These are phyloP conservation scores for Beauveria rudraprayagi DNA, from an alignment of 2,329 filamentous ascomycete genomes.

Conservation along the genomic window DNA sequence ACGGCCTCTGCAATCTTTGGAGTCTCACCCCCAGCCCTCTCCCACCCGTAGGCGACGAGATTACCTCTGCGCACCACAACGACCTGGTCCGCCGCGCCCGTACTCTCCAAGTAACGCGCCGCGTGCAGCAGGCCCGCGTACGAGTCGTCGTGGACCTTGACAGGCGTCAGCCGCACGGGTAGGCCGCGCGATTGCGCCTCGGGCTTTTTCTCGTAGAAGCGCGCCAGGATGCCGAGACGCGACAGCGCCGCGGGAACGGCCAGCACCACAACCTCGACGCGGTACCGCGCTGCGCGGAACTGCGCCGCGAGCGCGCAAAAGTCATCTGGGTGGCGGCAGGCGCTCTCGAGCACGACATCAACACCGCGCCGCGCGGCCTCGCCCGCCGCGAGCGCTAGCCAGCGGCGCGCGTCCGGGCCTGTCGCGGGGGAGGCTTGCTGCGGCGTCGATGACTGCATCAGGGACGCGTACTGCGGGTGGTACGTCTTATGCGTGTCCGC, in stretches of 20 bases:
- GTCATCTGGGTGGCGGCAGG: slow-evolving; percentile 35
- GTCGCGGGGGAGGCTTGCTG: slow-evolving; percentile 31
- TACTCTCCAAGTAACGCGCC: slow-evolving; percentile 29
- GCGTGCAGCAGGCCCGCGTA: slow-evolving; percentile 30
- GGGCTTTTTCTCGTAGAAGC: slow-evolving; percentile 28
- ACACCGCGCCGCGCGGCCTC: slow-evolving; percentile 23
- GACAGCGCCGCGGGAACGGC: slow-evolving; percentile 35
- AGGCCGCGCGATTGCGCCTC: slow-evolving; percentile 28
- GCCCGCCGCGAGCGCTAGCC: slow-evolving; percentile 33
- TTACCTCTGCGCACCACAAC: slow-evolving; percentile 32
- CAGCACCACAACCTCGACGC: slow-evolving; percentile 32
- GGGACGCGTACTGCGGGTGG: slow-evolving; percentile 33
- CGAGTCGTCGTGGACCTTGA: slow-evolving; percentile 37
- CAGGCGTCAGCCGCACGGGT: slow-evolving; percentile 34
- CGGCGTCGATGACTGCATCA: slow-evolving; percentile 22
- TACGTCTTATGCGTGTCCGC: slow-evolving; percentile 42
- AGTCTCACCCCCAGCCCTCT: slow-evolving; percentile 12
- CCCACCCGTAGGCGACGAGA: slow-evolving; percentile 24
- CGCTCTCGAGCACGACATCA: slow-evolving; percentile 36
- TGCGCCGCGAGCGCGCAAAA: slow-evolving; percentile 28
- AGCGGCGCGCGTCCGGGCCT: slow-evolving; percentile 33
- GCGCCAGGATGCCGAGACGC: slow-evolving; percentile 32
- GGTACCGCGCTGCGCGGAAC: slow-evolving; percentile 28
- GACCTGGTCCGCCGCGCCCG: slow-evolving; percentile 25
- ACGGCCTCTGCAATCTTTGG: slow-evolving; percentile 16